Conservation (phyloP, 2,329 filamentous ascomycete species). For the Diaporthe aspalathi region DNA sequence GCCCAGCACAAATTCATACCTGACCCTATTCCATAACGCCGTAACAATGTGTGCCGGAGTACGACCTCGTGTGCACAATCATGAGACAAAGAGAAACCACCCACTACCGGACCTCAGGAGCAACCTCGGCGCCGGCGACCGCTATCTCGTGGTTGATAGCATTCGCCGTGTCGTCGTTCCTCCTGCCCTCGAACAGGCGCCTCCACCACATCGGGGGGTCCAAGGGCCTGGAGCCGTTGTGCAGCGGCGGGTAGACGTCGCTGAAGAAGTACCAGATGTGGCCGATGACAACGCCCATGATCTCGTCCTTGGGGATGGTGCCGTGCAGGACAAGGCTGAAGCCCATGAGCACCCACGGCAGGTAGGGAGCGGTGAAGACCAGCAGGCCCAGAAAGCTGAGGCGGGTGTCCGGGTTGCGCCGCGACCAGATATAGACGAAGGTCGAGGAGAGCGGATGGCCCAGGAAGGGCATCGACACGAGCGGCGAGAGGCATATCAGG, state of each 20-base stretch:
- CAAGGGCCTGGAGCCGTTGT: conserved; percentile 84
- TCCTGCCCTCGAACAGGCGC: conserved; percentile 78
- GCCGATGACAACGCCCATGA: conserved; percentile 93
- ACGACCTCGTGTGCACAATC: neutral
- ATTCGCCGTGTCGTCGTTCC: conserved; percentile 60
- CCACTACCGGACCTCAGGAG: conserved; percentile 50
- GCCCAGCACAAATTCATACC: conserved; percentile 12
- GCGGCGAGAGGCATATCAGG: conserved; percentile 83
- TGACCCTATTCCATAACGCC: conserved; percentile 30
- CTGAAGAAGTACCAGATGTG: conserved; percentile 99
- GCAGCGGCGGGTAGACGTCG: conserved; percentile 93
- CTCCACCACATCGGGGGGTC: conserved; percentile 94
- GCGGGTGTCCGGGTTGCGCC: conserved; percentile 90
- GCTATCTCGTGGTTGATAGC: conserved; percentile 72
- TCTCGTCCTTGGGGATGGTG: conserved; percentile 91
- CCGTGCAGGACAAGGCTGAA: conserved; percentile 94
- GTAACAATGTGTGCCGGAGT: conserved; percentile 15
- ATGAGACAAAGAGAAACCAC: neutral
- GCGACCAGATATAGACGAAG: conserved; percentile 97
- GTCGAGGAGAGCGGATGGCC: conserved; percentile 94
- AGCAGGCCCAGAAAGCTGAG: conserved; percentile 90
- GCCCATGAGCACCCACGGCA: conserved; percentile 94
- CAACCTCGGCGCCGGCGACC: conserved; percentile 61
- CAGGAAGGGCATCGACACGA: conserved; percentile 92
- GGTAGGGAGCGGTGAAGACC: conserved; percentile 91